Base-by-base conservation (phyloP, 2,329 filamentous ascomycete genomes). In the Pseudogymnoascus sp. region DNA sequence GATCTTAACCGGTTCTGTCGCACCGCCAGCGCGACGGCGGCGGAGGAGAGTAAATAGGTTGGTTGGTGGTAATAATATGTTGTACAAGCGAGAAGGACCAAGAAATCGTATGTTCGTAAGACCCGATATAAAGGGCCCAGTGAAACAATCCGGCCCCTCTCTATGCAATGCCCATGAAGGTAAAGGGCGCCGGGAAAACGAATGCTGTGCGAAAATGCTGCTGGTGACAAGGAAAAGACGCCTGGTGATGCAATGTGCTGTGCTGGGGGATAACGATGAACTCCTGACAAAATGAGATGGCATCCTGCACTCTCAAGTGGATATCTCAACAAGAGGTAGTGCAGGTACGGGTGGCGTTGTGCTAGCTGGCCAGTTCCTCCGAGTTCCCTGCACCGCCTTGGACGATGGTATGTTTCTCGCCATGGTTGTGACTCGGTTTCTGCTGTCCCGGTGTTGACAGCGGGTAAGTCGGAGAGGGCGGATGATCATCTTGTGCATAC, bases 361-460 rank as follows among this genome's bases (percentile, higher is more conserved):
- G 35, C 35, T 38, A 59, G 55, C 55, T 59, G 22, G 30, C 55
- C 35, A 59, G 35, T 23, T 30, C 55, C 55, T 59, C 55, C 30
- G 55, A 59, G 30, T 38, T 38, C 80, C 78, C 65, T 80, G 75
- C 67, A 72, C 77, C 0, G 76, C 77, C 3, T 68, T 79, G 8
- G 68, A 70, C 41, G 77, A 75, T 11, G 68, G 72, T 25, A 73
- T 71, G 12, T 70, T 80, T 1, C 71, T 71, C 12, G 71, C 74
- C 5, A 72, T 73, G 0, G 68, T 80, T 2, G 41, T 69, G 52
- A 73, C 74, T 28, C 42, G 42, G 14, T 28, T 52, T 52, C 3
- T 52, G 55, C 55, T 59, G 55, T 6, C 11, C 55, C 36, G 14
- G 6, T 22, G 55, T 59, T 33, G 78, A 80, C 69, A 77, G 76